Base-by-base conservation (phyloP, 148 eudicot species). In the Vaccinium darrowii region DNA sequence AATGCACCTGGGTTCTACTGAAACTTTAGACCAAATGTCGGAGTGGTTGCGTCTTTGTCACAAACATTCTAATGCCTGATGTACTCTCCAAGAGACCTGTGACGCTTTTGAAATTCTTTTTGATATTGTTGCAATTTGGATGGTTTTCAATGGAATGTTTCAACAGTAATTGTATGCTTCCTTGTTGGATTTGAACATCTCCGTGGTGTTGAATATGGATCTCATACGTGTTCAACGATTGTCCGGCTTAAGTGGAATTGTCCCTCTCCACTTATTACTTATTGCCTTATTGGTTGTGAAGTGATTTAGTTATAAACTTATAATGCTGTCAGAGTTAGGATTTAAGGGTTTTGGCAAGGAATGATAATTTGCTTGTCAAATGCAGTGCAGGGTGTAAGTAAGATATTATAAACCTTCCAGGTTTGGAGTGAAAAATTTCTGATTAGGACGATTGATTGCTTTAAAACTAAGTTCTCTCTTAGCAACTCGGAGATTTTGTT, bases 121-220 rank as follows among this genome's bases (percentile, higher is more conserved):
- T 39, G 50, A 12, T 33, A 33, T 39, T 5, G 5, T 69, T 25
- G 27, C 36, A 4, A 63, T 63, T 53, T 63, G 43, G 18, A 9
- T 80, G 13, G n/a, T 25, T 80, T 56, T 58, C 1, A 79, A 56
- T 33, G 39, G 69, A 30, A 80, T 50, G 74, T 81, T n/a, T 63
- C 13, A 1, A 43, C 16, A 7, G 14, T 62, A 21, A 16, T 54
- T 58, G 83, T 13, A 39, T 81, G 74, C 13, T 63, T 13, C 53
- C 23, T 9, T 47, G 23, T 65, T 18, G 69, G 60, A 56, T 53
- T 58, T 15, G 27, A 18, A 57, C 51, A 58, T 57, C 25, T 19
- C 43, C 15, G 53, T 60, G 15, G 33, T 18, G 72, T 39, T 80
- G 72, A 19, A 56, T 18, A 80, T 80, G 25, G 54, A 78, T 52